Evolutionary conservation across 108 stramenopile genomes (phyloP).

Genomic region (Thalassiosira profunda): DNA sequence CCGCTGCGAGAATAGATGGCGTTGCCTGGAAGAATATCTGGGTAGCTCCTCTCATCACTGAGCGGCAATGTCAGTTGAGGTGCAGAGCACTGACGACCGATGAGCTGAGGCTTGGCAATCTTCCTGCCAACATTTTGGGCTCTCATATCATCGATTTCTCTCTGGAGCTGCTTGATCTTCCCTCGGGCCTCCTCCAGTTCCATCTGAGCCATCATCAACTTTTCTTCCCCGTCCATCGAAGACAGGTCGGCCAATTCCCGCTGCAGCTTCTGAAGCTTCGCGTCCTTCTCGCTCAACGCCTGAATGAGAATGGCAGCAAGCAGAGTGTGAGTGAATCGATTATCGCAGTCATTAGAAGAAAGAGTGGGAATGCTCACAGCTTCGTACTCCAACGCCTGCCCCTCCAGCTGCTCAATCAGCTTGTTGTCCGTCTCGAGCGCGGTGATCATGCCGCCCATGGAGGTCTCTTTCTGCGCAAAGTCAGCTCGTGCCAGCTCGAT

Average conservation of each 20-base stretch:
- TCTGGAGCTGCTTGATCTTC: not conserved
- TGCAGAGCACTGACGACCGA: too few relatives aligned
- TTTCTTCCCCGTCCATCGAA: not conserved
- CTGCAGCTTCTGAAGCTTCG: constrained; percentile 3
- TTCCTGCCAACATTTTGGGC: too few relatives aligned
- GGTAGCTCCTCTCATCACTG: constrained; percentile 19
- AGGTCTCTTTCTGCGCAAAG: constrained; percentile 13
- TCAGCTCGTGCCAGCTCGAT: constrained; percentile 14
- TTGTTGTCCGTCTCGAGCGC: constrained; percentile 38
- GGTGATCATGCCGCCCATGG: constrained; percentile 19
- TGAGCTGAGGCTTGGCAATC: too few relatives aligned
- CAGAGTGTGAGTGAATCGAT: too few relatives aligned
- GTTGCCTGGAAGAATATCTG: constrained; percentile 34
- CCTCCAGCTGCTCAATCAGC: constrained; percentile 15
- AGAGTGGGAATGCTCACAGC: too few relatives aligned
- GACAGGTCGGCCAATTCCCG: constrained; percentile 9
- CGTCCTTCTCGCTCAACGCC: constrained; percentile 23
- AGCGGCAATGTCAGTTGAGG: too few relatives aligned
- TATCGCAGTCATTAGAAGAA: too few relatives aligned
- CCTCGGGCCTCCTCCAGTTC: not conserved
- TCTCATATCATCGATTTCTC: too few relatives aligned
- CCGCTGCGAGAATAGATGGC: too few relatives aligned
- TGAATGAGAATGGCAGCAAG: too few relatives aligned
- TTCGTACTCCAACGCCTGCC: constrained; percentile 23
- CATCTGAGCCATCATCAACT: not conserved